Evolutionary conservation across 2,329 filamentous ascomycete species (phyloP), one percentile per base, ranked within the genome.

Genomic region (Orbilia quercus): DNA sequence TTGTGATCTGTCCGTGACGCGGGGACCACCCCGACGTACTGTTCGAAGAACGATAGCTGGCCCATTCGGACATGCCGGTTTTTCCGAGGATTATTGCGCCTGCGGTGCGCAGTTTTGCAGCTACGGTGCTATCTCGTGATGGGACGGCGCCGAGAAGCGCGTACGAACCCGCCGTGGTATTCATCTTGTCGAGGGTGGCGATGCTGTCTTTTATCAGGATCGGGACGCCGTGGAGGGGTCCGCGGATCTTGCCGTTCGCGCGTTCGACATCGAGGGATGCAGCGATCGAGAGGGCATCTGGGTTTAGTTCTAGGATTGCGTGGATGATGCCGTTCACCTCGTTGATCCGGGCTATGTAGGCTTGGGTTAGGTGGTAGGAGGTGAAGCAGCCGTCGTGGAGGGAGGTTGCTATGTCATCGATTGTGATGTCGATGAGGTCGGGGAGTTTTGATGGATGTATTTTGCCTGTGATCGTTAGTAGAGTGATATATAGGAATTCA

Each of bases 161-260:
- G 74, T 84, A 89, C 0, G 88, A 90, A 1, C 89, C 89, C 2
- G 88, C 82, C 1, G 85, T 87, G 74, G 86, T 89, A 77, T 87
- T 84, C 86, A 89, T 88, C 70, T 82, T 78, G 77, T 90, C 88
- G 1, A 80, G 78, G 0, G 88, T 90, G 16, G 84, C 87, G 53
- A 90, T 89, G 77, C 88, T 89, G 80, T 89, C 85, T 79, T 90
- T 90, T 80, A 90, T 82, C 2, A 90, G 80, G 22, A 90, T 84
- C 0, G 88, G 88, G 2, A 90, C 83, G 6, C 88, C 88, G 77
- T 90, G 87, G 0, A 89, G 81, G 1, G 86, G 86, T 0, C 78
- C 79, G 16, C 75, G 36, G 18, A 73, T 50, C 2, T 74, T 71
- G 31, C 77, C 76, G 2, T 40, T 38, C 1, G 54, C 58, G 70